Base-by-base conservation (phyloP, 768 basidiomycete genomes). In the Clavaria fumosa region DNA sequence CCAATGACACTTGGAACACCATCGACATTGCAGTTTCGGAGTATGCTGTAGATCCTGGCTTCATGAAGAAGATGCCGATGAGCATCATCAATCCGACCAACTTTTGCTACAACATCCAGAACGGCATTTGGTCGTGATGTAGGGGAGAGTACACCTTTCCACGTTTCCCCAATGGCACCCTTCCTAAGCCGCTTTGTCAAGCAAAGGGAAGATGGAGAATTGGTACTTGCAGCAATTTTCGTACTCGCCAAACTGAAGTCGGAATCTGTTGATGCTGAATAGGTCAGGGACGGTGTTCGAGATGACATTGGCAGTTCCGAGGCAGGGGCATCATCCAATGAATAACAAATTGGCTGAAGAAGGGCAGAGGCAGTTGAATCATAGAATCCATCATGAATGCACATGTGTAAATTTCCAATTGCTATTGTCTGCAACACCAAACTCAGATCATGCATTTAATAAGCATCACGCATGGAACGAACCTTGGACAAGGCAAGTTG, bases 341-440 rank as follows among this genome's bases (percentile, higher is more conserved):
- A 37, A 23, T n/a, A 4, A 21, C 18, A 18, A 37, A 37, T 14
- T 4, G 35, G 35, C 35, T 23, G 22, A 14, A 37, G 23, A 24
- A 37, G 18, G 15, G 35, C 35, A n/a, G 35, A 4, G 35, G 26
- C 35, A 14, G 18, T 21, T 21, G 35, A 23, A 23, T 24, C 23
- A 37, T 37, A 37, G 23, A 37, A 22, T 37, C 35, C 35, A 37
- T 21, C 35, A 37, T 37, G 35, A 37, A 37, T 37, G n/a, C 35
- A 37, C 35, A 37, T 37, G 35, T 37, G 22, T 24, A 21, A 12
- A 12, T 37, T 23, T 14, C 19, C 19, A 20, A 34, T 15, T 20
- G 3, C 21, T 4, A 34, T 20, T 20, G 33, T 17, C 33, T 34
- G 33, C 19, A 20, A 34, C 14, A 20, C 21, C 19, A 14, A 5